Evolutionary conservation across 257 asterid species (phyloP).

Genomic region (Agastache rugosa): DNA sequence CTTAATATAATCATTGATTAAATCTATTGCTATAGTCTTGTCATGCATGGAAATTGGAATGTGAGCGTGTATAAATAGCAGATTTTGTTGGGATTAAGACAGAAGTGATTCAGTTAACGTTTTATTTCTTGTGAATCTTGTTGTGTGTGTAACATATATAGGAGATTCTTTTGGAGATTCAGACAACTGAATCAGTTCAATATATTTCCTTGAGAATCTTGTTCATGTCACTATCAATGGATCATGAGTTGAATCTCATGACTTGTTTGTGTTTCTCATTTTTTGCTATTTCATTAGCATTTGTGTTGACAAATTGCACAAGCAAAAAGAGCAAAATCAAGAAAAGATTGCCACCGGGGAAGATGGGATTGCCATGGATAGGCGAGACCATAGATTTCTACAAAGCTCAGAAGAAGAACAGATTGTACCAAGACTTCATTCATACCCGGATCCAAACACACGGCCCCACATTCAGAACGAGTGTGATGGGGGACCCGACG

Average conservation of each 20-base stretch:
- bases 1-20: constrained; percentile 28
- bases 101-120: background rate
- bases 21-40: constrained; percentile 29
- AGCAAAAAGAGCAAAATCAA: constrained; percentile 33
- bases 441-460: constrained; percentile 58
- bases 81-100: constrained; percentile 17
- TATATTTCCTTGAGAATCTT: constrained; percentile 27
- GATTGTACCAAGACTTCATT: constrained; percentile 68
- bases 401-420: constrained; percentile 75
- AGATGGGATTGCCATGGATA: constrained; percentile 78
- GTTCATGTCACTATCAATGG: constrained; percentile 43
- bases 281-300: constrained; percentile 36
- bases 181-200: background rate
- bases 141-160: constrained; percentile 31
- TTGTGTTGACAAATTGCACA: constrained; percentile 36
- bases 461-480: constrained; percentile 78
- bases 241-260: constrained; percentile 37
- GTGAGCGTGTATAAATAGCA: constrained; percentile 37
- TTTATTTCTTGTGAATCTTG: constrained; percentile 15
- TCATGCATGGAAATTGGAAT: constrained; percentile 48
- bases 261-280: constrained; percentile 34
- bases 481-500: constrained; percentile 77
- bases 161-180: constrained; percentile 1
- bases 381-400: constrained; percentile 83
- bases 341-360: constrained; percentile 73